Percentiles rank a stretch among this genome's conserved stretches.
These are phyloP conservation scores for Rhodotorula sp. DNA, from an alignment of 1,284 basidiomycete genomes.

Conservation along the genomic window DNA sequence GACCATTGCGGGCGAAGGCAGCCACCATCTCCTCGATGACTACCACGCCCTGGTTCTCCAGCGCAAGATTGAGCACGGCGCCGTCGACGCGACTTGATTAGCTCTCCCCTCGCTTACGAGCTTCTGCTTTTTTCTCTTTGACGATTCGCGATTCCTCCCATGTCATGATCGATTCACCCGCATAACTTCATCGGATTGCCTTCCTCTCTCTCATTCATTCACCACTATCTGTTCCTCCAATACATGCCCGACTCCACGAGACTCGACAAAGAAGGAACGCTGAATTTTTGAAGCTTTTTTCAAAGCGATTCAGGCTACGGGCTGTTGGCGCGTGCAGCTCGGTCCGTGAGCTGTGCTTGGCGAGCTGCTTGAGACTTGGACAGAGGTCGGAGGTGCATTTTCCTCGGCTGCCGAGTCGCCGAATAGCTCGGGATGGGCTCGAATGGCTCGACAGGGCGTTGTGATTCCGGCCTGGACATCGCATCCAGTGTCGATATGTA, in stretches of 20 bases:
- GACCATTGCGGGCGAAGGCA: slow-evolving; percentile 58
- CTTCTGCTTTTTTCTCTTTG: not conserved
- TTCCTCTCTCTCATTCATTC: not conserved
- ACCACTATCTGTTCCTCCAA: not conserved
- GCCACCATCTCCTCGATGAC: slow-evolving; percentile 57
- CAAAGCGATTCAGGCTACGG: no score
- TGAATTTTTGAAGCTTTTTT: no score
- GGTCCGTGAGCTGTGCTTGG: no score
- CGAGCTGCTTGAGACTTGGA: no score
- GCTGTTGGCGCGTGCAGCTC: no score
- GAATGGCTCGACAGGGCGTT: no score
- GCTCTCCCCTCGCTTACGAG: not conserved
- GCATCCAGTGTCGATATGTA: not conserved
- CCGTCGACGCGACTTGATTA: not conserved
- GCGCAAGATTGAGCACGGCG: slow-evolving; percentile 19
- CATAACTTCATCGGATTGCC: not conserved
- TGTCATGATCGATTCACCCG: not conserved
- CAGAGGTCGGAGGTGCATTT: no score
- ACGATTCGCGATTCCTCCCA: no score
- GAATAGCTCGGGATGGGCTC: no score
- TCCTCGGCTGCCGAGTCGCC: no score
- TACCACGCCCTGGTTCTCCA: slow-evolving; percentile 29
- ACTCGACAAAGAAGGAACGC: not conserved
- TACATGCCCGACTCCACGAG: not conserved
- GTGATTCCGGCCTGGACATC: no score